Evolutionary conservation across 345 rosid species (phyloP).

Genomic region (Lumnitzera littorea): DNA sequence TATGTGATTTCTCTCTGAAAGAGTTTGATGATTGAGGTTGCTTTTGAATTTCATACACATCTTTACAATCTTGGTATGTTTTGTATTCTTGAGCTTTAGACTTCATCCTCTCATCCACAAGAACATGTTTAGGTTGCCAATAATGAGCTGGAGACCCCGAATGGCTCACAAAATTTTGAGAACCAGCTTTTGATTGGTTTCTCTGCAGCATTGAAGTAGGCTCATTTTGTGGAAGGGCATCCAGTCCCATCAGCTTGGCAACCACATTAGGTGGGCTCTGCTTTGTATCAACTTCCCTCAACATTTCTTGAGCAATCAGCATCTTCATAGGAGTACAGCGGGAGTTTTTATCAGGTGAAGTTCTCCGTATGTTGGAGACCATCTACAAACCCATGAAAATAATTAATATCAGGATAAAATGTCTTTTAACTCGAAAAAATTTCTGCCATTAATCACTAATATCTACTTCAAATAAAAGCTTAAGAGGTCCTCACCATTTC

Average conservation of each 20-base stretch:
- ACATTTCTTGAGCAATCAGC: conserved; percentile 79
- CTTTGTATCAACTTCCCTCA: conserved; percentile 50
- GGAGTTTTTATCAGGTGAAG: conserved; percentile 44
- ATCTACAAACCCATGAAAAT: conserved; percentile 32
- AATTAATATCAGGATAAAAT: background rate
- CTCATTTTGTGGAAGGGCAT: conserved; percentile 57
- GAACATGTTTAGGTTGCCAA: conserved; percentile 43
- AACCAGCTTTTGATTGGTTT: conserved; percentile 46
- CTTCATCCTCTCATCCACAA: conserved; percentile 36
- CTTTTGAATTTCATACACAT: conserved; percentile 73
- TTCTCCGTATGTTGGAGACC: conserved; percentile 51
- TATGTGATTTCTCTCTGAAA: conserved; percentile 43
- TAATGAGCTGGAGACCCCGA: conserved; percentile 26
- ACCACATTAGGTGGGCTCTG: conserved; percentile 64
- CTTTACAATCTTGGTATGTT: conserved; percentile 44
- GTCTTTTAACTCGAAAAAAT: too few species aligned
- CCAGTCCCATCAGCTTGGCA: conserved; percentile 98
- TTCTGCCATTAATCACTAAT: conserved; percentile 12
- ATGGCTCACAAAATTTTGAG: conserved; percentile 40
- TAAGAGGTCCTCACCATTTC: conserved; percentile 29
- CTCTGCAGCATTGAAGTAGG: conserved; percentile 34
- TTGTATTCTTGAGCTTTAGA: conserved; percentile 23
- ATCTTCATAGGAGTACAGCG: conserved; percentile 72
- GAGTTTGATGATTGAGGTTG: conserved; percentile 33
- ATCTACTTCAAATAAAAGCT: conserved; percentile 14